A percentile compares a stretch with the other conserved stretches of the same genome.
phyloP scores from a whole-genome alignment of 1,284 basidiomycete genomes.

The Ceratorhiza oryzae-sativae region DNA sequence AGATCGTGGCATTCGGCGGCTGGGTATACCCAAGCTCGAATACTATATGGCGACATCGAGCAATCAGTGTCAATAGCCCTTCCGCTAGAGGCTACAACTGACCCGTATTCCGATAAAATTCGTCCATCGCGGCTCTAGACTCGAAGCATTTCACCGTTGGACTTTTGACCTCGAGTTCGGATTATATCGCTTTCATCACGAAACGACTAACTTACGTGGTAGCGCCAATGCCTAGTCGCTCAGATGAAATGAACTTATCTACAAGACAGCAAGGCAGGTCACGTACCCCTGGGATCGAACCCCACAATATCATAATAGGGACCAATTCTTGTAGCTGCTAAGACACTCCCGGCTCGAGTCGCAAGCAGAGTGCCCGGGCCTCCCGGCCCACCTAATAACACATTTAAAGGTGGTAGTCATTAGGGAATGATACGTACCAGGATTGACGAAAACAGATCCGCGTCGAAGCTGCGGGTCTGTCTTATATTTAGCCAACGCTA shows the following conservation, averaged over 20 bases:
- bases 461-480: conserved; percentile 21
- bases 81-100: not conserved
- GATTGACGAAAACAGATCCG: conserved; percentile 23
- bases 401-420: not conserved
- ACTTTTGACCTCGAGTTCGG: conserved; percentile 41
- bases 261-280: no score
- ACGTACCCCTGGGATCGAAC: conserved; percentile 36
- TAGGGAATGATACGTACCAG: not conserved
- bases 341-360: not conserved
- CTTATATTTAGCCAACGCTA: conserved; percentile 30
- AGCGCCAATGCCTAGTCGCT: conserved; percentile 13
- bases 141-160: conserved; percentile 54
- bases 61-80: no score
- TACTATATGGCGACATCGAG: not conserved
- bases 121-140: conserved; percentile 36
- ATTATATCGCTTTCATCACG: no score
- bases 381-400: conserved; percentile 32
- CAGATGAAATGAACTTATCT: not conserved
- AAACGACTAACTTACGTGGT: not conserved
- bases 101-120: conserved; percentile 34
- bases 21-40: conserved; percentile 34
- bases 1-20: conserved; percentile 18
- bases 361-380: conserved; percentile 5
- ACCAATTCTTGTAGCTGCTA: conserved; percentile 12
- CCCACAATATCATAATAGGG: conserved; percentile 36